Evolutionary conservation across 2,329 filamentous ascomycete species (phyloP).

Genomic region (Ascochyta fabae): DNA sequence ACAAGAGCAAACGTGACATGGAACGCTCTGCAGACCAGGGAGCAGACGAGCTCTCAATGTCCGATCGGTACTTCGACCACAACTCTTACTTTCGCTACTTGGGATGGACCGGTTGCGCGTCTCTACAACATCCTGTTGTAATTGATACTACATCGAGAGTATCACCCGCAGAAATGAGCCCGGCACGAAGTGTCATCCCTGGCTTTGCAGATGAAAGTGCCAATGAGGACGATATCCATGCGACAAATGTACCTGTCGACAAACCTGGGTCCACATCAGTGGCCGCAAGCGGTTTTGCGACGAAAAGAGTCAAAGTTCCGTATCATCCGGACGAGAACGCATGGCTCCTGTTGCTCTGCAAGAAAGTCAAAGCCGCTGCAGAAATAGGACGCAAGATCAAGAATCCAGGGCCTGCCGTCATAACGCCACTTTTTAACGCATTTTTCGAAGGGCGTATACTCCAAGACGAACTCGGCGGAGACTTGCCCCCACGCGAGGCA

Average conservation of each 20-base stretch:
- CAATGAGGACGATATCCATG: not conserved
- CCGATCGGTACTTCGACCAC: not conserved
- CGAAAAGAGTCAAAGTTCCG: not conserved
- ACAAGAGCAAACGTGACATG: not conserved
- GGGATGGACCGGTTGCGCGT: not conserved
- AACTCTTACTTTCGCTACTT: not conserved
- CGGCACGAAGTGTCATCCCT: not conserved
- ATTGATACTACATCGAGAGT: not conserved
- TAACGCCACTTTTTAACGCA: not conserved
- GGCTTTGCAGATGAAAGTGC: not conserved
- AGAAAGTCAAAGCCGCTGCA: constrained; percentile 13
- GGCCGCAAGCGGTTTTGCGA: not conserved
- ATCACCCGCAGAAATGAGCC: not conserved
- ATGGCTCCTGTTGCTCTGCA: constrained; percentile 21
- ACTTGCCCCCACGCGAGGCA: not conserved
- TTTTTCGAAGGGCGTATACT: not conserved
- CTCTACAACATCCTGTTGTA: not conserved
- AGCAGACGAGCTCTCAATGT: not conserved
- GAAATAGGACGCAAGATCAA: constrained; percentile 10
- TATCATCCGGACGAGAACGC: constrained; percentile 21
- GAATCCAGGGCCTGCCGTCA: not conserved
- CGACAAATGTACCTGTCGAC: not conserved
- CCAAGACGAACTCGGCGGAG: not conserved
- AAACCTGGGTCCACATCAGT: not conserved
- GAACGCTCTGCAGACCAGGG: not conserved